Evolutionary conservation across 2,329 filamentous ascomycete species (phyloP), one percentile per base, ranked within the genome.

Genomic region (Fusarium concolor): DNA sequence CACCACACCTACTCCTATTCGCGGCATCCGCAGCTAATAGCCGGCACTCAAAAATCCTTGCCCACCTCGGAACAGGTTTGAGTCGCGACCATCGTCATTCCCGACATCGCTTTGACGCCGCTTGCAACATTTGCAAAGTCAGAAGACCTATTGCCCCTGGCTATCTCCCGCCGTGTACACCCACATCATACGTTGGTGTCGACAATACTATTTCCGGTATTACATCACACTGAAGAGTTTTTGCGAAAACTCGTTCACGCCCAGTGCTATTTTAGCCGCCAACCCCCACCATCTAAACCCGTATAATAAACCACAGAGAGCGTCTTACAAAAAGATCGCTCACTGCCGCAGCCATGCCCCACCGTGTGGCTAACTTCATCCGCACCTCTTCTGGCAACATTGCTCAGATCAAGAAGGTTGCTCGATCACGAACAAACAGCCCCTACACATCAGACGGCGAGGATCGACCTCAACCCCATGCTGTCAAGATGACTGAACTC

Each of bases 341-440:
- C 58, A 58, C 51, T 47, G 62, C 65, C 47, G 56, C 29, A 74
- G 80, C 74, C 53, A 89, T 88, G 86, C 86, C 86, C 74, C 85
- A 87, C 79, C 80, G 83, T 62, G 86, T 89, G 67, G 79, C 83
- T 74, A 85, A 82, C 75, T 87, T 89, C 77, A 81, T 88, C 70
- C 84, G 85, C 70, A 82, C 81, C 65, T 85, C 86, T n/a, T 84
- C 85, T 67, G 85, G 86, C 74, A 83, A 80, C 76, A 84, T 86
- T 67, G 79, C 83, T 56, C 82, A 79, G 72, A 81, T 86, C 70
- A 85, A 86, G 68, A 83, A 77, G 59, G 69, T 72, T 18, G 68
- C 76, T 17, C 70, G 75, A 62, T 78, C 78, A 43, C 68, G 75
- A 65, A 75, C 72, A 60, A 70, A 71, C 57, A 79, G 75, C 68